Evolutionary conservation across 371 early-diverging fungal genomes (phyloP), one percentile per base, ranked within the genome.

Genomic region (Vairimorpha apis): DNA sequence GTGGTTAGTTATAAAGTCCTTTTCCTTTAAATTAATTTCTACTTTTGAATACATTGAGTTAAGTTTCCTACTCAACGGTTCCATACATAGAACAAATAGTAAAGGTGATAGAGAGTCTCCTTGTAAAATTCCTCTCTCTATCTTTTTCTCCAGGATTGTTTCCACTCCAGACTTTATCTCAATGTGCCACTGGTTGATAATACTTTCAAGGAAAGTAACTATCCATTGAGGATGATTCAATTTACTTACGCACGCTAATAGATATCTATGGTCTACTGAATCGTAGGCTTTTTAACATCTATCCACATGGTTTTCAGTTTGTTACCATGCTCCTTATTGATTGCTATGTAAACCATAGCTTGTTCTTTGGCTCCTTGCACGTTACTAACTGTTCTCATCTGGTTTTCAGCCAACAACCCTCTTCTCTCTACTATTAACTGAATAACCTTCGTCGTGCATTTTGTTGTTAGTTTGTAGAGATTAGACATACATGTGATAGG

Each of bases 401-500:
- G 70, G 47, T 69, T 69, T 27, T 67, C 70, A 7, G 65, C 2
- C 7, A 64, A 29, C 4, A 69, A 67, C 4, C 38, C 35, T 41
- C 60, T 41, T 65, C 43, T 35, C n/a, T 55, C 16, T 10, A 69
- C 70, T 33, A 47, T 30, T 5, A 59, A 13, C 29, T 25, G 55
- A 13, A 30, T 41, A 3, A 56, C 18, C 18, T 29, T 23, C 16
- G 66, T 55, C 4, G 25, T 25, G 29, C 33, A 59, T 63, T 69
- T 69, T 21, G 65, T 58, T 12, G 58, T 58, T 8, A 58, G 58
- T 18, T 58, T 58, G 58, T 58, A 58, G 12, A 32, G n/a, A 32
- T 63, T 60, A 8, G 23, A 59, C 35, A 69, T 69, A n/a, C 59
- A 69, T 4, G 70, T 64, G n/a, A 69, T 69, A n/a, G 70, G 70